Base-by-base conservation (phyloP, 2,329 filamentous ascomycete species). In the Juglanconis sp. region DNA sequence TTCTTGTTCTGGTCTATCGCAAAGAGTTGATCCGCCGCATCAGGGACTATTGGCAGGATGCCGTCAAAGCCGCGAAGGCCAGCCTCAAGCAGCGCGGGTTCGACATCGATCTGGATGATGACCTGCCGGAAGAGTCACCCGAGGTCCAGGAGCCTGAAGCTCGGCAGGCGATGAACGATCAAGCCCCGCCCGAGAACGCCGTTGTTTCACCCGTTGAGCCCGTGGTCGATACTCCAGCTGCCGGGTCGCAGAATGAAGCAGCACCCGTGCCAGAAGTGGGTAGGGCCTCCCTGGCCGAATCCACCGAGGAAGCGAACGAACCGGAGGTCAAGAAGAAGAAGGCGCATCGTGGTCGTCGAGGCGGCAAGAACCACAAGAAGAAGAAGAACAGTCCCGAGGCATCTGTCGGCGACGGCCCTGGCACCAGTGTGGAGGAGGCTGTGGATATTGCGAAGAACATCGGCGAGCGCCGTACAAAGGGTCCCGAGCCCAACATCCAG, bases 271-370 rank as follows among this genome's bases (percentile, higher is more conserved):
- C 48, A 35, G 51, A 46, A n/a, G 52, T 50, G 1, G 30, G 5
- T 8, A 42, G 47, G 32, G 13, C 24, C 30, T 35, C 4, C 30
- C 56, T 55, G 17, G 38, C 52, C 32, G 63, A 58, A 10, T 57
- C 60, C 5, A 68, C 69, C 38, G 69, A 74, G 42, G 68, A 68
- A 47, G 53, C 63, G 7, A 66, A 65, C 1, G 69, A 70, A 10
- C 72, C 74, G 5, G 80, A 82, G 15, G 78, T 77, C 46, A 78
- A 76, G 61, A 88, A 88, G 72, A 88, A 86, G 69, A 90, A 88
- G 70, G 81, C 84, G 0, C 87, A 89, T 58, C 81, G 89, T 58
- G 90, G 90, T 4, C 81, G 85, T n/a, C 83, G 90, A 52, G 90
- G 89, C 30, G 89, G 90, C 2, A 82, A 84, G 17, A 87, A 88